A percentile compares a stretch with the other conserved stretches of the same genome.
These are phyloP conservation scores for Ophiostoma quercus DNA, from an alignment of 2,329 filamentous ascomycete genomes.

Conservation along the genomic window DNA sequence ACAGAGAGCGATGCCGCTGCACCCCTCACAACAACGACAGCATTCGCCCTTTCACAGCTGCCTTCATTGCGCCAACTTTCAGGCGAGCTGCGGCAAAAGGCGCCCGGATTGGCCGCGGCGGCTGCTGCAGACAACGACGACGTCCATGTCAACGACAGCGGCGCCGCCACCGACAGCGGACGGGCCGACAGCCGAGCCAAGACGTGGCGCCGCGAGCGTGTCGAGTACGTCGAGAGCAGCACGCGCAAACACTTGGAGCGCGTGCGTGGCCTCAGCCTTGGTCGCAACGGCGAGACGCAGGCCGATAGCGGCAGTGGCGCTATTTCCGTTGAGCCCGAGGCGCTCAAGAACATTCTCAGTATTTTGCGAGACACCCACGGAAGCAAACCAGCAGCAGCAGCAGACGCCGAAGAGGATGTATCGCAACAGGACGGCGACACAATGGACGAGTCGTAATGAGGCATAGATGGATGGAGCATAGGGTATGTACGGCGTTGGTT, in stretches of 20 bases:
- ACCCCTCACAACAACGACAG: constrained; percentile 64
- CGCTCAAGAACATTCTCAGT: constrained; percentile 27
- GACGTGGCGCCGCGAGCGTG: constrained; percentile 63
- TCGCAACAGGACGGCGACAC: background rate
- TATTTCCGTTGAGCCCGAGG: constrained; percentile 41
- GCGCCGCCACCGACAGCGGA: background rate
- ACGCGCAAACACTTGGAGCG: constrained; percentile 71
- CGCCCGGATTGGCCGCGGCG: constrained; percentile 52
- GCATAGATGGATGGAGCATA: constrained; percentile 25
- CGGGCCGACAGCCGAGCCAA: constrained; percentile 34
- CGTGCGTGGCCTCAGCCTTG: constrained; percentile 61
- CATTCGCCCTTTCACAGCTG: constrained; percentile 77
- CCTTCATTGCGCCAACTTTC: constrained; percentile 68
- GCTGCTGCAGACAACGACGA: constrained; percentile 21
- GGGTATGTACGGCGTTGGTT: background rate
- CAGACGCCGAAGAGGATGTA: background rate
- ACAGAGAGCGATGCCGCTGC: constrained; percentile 47
- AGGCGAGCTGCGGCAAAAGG: constrained; percentile 55
- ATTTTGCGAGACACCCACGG: constrained; percentile 25
- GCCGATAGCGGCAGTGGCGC: constrained; percentile 53
- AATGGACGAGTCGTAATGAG: constrained; percentile 29
- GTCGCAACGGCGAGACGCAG: constrained; percentile 54
- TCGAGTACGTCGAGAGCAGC: constrained; percentile 77
- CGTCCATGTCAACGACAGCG: background rate
- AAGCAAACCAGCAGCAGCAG: background rate